These are phyloP conservation scores for Leonotis leonurus DNA, from an alignment of 257 asterid genomes.

Conservation along the genomic window DNA sequence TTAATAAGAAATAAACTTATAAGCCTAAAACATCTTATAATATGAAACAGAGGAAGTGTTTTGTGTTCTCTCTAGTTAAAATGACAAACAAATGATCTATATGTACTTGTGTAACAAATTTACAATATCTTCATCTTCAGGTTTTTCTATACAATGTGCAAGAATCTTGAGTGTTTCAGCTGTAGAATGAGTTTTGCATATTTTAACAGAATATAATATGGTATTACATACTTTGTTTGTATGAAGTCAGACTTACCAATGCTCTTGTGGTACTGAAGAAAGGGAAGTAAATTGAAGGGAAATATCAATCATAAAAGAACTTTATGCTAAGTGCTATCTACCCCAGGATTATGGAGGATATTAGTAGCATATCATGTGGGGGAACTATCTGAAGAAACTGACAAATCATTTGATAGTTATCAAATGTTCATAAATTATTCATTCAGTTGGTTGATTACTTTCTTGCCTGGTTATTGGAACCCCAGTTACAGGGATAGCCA, in stretches of 20 bases:
- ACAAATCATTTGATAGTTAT: background rate
- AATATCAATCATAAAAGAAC: background rate
- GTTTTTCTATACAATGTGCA: background rate
- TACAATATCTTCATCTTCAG: background rate
- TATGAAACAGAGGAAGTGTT: too few species aligned
- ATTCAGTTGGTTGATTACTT: background rate
- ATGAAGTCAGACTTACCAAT: background rate
- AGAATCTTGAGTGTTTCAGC: background rate
- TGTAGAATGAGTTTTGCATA: background rate
- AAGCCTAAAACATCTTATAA: too few species aligned
- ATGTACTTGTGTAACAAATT: background rate
- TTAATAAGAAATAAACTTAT: too few species aligned
- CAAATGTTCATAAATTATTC: background rate
- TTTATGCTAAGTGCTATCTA: background rate
- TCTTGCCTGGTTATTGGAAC: background rate
- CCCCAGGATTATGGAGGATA: background rate
- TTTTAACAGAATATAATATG: background rate
- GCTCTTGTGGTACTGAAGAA: background rate
- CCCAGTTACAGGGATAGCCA: background rate
- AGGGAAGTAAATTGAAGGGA: background rate
- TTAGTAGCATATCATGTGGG: background rate
- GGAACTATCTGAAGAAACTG: background rate
- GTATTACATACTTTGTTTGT: background rate
- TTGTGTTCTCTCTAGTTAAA: background rate
- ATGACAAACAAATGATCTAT: background rate